Conservation (phyloP, 805 yeast species). For the Naumovozyma dairenensis region DNA sequence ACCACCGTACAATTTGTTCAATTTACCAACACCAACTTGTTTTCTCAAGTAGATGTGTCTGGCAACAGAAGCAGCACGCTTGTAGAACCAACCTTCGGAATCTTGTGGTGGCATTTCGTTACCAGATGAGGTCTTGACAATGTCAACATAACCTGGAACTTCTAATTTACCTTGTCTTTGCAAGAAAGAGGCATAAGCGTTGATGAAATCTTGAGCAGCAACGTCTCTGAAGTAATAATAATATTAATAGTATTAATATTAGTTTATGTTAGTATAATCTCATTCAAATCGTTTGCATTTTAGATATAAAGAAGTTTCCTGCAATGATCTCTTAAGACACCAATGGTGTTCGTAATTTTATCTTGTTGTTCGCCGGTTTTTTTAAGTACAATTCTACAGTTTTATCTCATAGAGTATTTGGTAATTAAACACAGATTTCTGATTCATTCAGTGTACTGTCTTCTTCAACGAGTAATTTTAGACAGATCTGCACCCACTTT, state of each 20-base stretch:
- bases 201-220: conserved; percentile 98
- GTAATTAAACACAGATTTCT: no score
- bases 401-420: no score
- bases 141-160: conserved; percentile 98
- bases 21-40: conserved; percentile 97
- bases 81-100: conserved; percentile 98
- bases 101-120: conserved; percentile 99
- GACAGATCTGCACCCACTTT: no score
- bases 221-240: conserved; percentile 67
- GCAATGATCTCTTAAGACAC: no score
- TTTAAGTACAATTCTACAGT: no score
- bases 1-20: conserved; percentile 98
- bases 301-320: no score
- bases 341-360: no score
- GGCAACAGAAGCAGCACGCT: conserved; percentile 99
- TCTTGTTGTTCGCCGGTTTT: no score
- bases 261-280: conserved; percentile 5
- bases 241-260: conserved; percentile 16
- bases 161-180: conserved; percentile 99
- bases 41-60: conserved; percentile 99
- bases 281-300: background rate
- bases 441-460: no score
- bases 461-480: no score
- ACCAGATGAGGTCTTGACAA: conserved; percentile 97
- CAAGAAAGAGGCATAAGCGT: conserved; percentile 98